Conservation (phyloP, 495 filamentous ascomycete species). For the Rusavskia elegans region DNA sequence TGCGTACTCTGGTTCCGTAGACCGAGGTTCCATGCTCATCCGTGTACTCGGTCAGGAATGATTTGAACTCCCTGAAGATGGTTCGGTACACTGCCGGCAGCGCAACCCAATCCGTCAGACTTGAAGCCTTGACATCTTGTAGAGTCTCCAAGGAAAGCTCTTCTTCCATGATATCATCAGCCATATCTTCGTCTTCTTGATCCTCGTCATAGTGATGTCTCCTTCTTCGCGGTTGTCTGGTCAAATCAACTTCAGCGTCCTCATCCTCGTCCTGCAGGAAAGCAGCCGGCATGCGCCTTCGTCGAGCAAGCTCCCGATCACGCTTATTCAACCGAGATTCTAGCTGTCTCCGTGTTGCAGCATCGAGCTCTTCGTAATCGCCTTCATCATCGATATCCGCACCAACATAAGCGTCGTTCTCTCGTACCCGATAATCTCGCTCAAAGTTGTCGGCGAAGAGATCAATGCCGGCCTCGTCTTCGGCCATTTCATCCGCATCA, state of each 20-base stretch:
- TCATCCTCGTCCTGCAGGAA: conserved; percentile 86
- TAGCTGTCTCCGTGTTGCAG: conserved; percentile 54
- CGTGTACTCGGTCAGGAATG: conserved; percentile 90
- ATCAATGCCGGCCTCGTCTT: conserved; percentile 88
- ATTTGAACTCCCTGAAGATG: conserved; percentile 91
- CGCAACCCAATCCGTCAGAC: conserved; percentile 85
- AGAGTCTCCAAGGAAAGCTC: conserved; percentile 86
- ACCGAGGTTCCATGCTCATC: conserved; percentile 77
- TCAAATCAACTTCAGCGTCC: conserved; percentile 66
- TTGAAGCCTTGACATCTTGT: conserved; percentile 84
- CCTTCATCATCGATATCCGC: conserved; percentile 67
- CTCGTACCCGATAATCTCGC: conserved; percentile 54
- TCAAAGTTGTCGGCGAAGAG: conserved; percentile 85
- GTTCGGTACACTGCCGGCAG: conserved; percentile 82
- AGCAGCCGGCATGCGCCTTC: conserved; percentile 62
- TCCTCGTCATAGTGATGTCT: conserved; percentile 89
- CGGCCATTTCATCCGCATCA: conserved; percentile 89
- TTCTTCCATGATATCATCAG: conserved; percentile 80
- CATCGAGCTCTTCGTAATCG: conserved; percentile 59
- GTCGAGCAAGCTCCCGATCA: conserved; percentile 63
- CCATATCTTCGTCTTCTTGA: conserved; percentile 75
- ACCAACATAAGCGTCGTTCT: conserved; percentile 51
- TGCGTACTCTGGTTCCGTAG: conserved; percentile 84
- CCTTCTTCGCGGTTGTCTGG: conserved; percentile 60
- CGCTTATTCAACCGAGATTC: conserved; percentile 70